A percentile compares a stretch with the other conserved stretches of the same genome.
These are phyloP conservation scores for Tetrahymena elliotti DNA, from an alignment of 73 alveolate species.

Conservation along the genomic window DNA sequence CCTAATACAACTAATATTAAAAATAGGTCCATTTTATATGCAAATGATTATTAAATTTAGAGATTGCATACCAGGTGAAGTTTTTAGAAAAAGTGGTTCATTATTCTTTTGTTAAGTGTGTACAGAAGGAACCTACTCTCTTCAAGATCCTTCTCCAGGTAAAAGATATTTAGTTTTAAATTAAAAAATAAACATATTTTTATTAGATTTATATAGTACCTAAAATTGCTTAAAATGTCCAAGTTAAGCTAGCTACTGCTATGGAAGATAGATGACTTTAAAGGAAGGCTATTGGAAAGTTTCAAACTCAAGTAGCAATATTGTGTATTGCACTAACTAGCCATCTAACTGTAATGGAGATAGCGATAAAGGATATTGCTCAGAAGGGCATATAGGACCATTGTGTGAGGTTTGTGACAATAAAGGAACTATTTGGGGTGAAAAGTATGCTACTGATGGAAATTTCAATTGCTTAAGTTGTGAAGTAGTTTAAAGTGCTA, in stretches of 20 bases:
- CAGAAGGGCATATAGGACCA: constrained; percentile 25
- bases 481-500: neutral
- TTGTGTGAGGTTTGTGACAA: constrained; percentile 32
- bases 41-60: neutral
- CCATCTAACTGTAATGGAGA: constrained; percentile 8
- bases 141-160: neutral
- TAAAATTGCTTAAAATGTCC: neutral
- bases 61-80: neutral
- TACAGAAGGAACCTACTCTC: neutral
- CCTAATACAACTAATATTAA: neutral
- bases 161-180: neutral
- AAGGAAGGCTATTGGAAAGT: constrained; percentile 29
- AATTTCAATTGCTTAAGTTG: constrained; percentile 17
- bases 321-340: constrained; percentile 10
- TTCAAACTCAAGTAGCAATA: neutral
- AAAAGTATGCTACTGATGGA: constrained; percentile 7
- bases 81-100: neutral
- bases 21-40: neutral
- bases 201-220: neutral
- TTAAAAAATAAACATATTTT: neutral
- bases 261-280: neutral
- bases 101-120: neutral
- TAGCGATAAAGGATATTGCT: constrained; percentile 13
- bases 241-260: neutral
- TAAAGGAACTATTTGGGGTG: neutral